Evolutionary conservation across 306 rosid species (phyloP), one percentile per base, ranked within the genome.

Genomic region (Parietaria judaica): DNA sequence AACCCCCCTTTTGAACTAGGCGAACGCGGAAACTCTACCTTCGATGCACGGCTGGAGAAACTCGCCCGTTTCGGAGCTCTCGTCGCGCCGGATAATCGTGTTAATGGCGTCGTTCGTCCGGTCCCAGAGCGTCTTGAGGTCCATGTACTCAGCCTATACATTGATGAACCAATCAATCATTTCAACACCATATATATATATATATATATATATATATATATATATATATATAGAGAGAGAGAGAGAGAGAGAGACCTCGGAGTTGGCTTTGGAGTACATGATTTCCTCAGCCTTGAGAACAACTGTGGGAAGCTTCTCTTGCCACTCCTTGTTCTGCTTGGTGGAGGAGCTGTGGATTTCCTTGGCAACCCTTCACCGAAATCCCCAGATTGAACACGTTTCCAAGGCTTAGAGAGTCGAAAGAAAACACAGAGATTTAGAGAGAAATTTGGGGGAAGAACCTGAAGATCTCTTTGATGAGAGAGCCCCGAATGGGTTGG

Each of bases 381-480:
- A 63, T 11, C 62, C 56, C 57, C 10, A 66, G 43, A 54, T 36
- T 61, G 56, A n/a, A 37, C 31, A 46, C 56, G 51, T 17, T 56
- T 56, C 44, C 14, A 55, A 56, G 54, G 50, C 49, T 62, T 12
- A 16, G 6, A 55, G 31, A 51, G n/a, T n/a, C n/a, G n/a, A 45
- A 38, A 4, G 4, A 39, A 56, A 49, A n/a, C n/a, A n/a, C n/a
- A 14, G 38, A 1, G 54, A 41, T 41, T 5, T 41, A 49, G 53
- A 49, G 53, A 9, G 53, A 49, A n/a, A 49, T 11, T 7, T 11
- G 13, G 23, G 23, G 14, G 35, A 47, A 36, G 23, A 36, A 89
- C 96, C 91, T 86, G 89, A 86, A 89, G 76, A 89, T 83, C 72
- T 89, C 85, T 68, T 81, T 88, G 63, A 89, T 86, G 59, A 89